phyloP scores from a whole-genome alignment of 805 yeast species.

The Starmerella ratchasimensis region DNA sequence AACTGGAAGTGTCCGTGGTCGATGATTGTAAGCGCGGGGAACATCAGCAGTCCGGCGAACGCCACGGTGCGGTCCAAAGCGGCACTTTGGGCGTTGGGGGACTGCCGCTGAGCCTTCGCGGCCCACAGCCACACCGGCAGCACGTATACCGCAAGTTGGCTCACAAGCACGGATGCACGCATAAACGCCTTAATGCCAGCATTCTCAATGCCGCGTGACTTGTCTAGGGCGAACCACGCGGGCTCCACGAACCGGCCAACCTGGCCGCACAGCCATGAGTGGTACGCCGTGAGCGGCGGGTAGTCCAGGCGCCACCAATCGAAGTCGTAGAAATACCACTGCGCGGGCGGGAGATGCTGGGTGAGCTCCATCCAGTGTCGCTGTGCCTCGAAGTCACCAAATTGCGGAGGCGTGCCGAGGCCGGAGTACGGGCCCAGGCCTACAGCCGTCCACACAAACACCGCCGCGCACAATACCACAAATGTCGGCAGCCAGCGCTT shows the following conservation, averaged over 20 bases:
- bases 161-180: conserved; percentile 64
- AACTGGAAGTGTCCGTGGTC: conserved; percentile 98
- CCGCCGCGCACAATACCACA: conserved; percentile 41
- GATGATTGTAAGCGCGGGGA: conserved; percentile 67
- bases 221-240: conserved; percentile 60
- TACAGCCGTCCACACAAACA: conserved; percentile 68
- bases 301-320: conserved; percentile 95
- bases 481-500: conserved; percentile 83
- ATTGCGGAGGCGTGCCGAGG: conserved; percentile 52
- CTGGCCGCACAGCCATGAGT: conserved; percentile 63
- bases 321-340: conserved; percentile 85
- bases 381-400: conserved; percentile 96
- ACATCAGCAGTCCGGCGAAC: conserved; percentile 66
- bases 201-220: conserved; percentile 64
- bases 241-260: conserved; percentile 53
- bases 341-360: conserved; percentile 47
- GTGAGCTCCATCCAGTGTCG: conserved; percentile 97
- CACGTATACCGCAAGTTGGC: conserved; percentile 60
- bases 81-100: neutral
- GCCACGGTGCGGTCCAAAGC: conserved; percentile 48
- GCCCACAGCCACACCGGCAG: conserved; percentile 50
- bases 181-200: conserved; percentile 61
- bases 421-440: conserved; percentile 89
- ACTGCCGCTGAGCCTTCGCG: neutral
- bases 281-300: conserved; percentile 93